Conservation (phyloP, 257 asterid genomes). For the Nyctanthes arbortristis region DNA sequence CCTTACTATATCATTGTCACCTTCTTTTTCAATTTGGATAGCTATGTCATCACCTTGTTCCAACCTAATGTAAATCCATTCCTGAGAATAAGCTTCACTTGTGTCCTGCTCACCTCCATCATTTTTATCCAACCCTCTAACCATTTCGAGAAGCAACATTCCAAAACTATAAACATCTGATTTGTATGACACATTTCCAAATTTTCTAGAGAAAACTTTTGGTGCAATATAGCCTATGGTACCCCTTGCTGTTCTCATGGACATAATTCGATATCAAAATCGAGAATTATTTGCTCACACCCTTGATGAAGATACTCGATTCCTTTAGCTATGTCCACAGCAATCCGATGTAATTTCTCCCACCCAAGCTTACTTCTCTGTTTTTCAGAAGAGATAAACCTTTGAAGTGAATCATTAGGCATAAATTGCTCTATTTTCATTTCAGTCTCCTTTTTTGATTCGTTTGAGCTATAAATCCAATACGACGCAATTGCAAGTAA, state of each 20-base stretch:
- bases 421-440: slow-evolving; percentile 4
- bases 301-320: slow-evolving; percentile 32
- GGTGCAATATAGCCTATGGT: slow-evolving; percentile 39
- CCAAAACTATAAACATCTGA: slow-evolving; percentile 38
- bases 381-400: not conserved
- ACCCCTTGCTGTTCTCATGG: slow-evolving; percentile 29
- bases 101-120: not conserved
- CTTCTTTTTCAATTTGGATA: not conserved
- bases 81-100: slow-evolving; percentile 14
- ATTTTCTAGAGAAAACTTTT: slow-evolving; percentile 24
- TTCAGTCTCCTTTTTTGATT: slow-evolving; percentile 4
- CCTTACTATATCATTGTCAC: not conserved
- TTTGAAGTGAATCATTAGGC: not conserved
- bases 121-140: slow-evolving; percentile 13
- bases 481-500: not conserved
- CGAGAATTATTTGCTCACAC: slow-evolving; percentile 27
- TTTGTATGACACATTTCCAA: slow-evolving; percentile 25
- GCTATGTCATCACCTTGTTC: slow-evolving; percentile 13
- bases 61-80: slow-evolving; percentile 24
- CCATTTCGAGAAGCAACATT: slow-evolving; percentile 32
- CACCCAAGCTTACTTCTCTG: slow-evolving; percentile 8
- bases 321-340: slow-evolving; percentile 36
- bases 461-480: not conserved
- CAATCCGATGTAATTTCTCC: slow-evolving; percentile 26
- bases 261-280: slow-evolving; percentile 31